Conservation (phyloP, 306 rosid species). For the Fragaria ananassa region DNA sequence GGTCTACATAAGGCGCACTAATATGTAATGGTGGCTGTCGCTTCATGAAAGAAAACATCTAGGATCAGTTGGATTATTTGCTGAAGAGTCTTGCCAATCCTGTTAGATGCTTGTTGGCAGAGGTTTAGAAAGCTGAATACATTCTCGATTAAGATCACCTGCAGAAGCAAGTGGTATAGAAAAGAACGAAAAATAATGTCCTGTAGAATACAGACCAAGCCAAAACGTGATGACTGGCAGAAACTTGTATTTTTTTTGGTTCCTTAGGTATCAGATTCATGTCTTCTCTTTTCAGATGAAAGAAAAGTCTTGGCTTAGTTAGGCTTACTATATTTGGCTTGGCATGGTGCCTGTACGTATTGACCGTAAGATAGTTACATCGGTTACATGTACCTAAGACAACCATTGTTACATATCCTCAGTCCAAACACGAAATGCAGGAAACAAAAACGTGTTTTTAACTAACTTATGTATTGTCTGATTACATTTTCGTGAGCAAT, state of each 20-base stretch:
- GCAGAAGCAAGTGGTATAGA: not conserved
- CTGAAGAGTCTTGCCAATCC: not conserved
- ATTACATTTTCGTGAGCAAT: no score
- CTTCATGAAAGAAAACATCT: not conserved
- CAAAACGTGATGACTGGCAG: not conserved
- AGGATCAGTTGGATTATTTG: slow-evolving; percentile 11
- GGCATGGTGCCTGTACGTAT: no score
- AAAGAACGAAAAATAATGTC: not conserved
- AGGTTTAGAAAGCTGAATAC: not conserved
- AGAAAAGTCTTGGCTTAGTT: not conserved
- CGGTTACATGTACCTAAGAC: no score
- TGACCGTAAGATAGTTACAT: no score
- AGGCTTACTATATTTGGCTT: not conserved
- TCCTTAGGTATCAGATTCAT: not conserved
- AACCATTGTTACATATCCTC: no score
- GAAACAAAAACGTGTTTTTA: no score
- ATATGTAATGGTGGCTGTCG: slow-evolving; percentile 1
- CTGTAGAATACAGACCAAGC: slow-evolving; percentile 12
- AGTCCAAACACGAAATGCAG: no score
- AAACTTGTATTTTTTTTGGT: not conserved
- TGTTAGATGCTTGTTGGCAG: not conserved
- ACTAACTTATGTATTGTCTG: rapidly evolving
- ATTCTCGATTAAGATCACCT: not conserved
- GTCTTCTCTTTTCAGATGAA: not conserved
- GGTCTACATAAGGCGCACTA: slow-evolving; percentile 68